These are phyloP conservation scores for Ganoderma leucocontextum DNA, from an alignment of 1,284 basidiomycete genomes.

Conservation along the genomic window DNA sequence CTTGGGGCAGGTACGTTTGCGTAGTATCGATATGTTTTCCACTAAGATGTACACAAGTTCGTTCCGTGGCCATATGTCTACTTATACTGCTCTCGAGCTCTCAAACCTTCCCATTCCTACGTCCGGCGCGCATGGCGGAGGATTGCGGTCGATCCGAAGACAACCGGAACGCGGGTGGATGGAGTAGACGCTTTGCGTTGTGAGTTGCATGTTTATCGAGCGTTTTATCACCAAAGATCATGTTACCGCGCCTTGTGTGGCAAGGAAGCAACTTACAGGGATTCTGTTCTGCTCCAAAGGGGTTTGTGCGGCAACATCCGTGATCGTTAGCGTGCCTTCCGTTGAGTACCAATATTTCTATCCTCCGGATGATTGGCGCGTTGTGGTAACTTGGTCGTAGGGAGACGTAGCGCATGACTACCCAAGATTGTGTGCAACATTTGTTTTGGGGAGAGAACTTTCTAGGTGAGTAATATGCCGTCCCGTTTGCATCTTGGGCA, in stretches of 20 bases:
- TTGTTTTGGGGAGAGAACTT: background rate
- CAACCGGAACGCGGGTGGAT: constrained; percentile 9
- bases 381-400: constrained; percentile 4
- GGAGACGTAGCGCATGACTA: background rate
- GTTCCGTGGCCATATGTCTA: constrained; percentile 31
- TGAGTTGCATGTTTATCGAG: constrained; percentile 41
- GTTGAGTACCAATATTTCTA: constrained; percentile 11
- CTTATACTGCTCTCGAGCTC: constrained; percentile 31
- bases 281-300: background rate
- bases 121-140: constrained; percentile 3
- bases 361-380: constrained; percentile 3
- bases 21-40: constrained; percentile 41
- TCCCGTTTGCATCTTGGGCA: background rate
- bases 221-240: constrained; percentile 27
- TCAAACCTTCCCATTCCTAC: constrained; percentile 1
- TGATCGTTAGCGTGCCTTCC: background rate
- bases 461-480: background rate
- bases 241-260: constrained; percentile 19
- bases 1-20: constrained; percentile 43
- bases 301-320: background rate
- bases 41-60: constrained; percentile 43
- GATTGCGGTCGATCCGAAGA: constrained; percentile 21
- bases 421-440: background rate
- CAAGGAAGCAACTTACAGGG: constrained; percentile 2
- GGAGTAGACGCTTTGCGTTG: constrained; percentile 30